phyloP scores from a whole-genome alignment of 1,139 yeast species.

The Lodderomyces beijingensis region DNA sequence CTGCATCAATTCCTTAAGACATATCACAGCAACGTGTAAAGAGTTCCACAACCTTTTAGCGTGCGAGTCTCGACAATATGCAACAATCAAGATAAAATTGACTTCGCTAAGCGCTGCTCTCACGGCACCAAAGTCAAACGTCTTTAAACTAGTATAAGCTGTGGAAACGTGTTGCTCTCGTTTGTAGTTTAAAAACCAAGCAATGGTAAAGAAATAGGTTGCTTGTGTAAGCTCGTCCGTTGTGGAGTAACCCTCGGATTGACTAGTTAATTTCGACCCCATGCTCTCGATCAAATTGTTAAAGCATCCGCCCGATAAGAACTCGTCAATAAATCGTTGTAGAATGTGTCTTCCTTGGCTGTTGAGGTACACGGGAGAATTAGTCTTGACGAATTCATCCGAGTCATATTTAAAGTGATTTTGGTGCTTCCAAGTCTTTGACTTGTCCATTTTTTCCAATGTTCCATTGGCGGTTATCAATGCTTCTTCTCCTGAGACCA shows the following conservation, averaged over 20 bases:
- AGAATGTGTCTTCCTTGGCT: slow-evolving; percentile 31
- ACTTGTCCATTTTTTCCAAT: slow-evolving; percentile 56
- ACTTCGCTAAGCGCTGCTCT: slow-evolving; percentile 66
- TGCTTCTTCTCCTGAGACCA: slow-evolving; percentile 73
- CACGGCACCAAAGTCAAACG: slow-evolving; percentile 54
- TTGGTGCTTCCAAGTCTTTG: slow-evolving; percentile 61
- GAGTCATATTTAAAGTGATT: slow-evolving; percentile 42
- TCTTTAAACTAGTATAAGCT: slow-evolving; percentile 16
- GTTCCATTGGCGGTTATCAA: slow-evolving; percentile 43
- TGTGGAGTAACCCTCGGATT: slow-evolving; percentile 31
- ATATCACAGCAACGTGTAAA: slow-evolving; percentile 66
- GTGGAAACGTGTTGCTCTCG: slow-evolving; percentile 28
- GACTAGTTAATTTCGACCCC: slow-evolving; percentile 12
- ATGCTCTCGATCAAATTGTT: slow-evolving; percentile 51
- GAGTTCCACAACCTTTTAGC: slow-evolving; percentile 52
- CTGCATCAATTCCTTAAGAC: slow-evolving; percentile 61
- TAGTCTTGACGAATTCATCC: slow-evolving; percentile 30
- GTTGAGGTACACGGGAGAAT: slow-evolving; percentile 25
- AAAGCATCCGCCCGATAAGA: slow-evolving; percentile 71
- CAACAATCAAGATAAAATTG: slow-evolving; percentile 56
- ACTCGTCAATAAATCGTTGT: slow-evolving; percentile 44
- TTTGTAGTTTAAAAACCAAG: slow-evolving; percentile 62
- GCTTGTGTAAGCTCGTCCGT: slow-evolving; percentile 39
- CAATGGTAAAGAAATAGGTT: slow-evolving; percentile 52
- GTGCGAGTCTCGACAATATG: slow-evolving; percentile 50